phyloP scores from a whole-genome alignment of 2,329 filamentous ascomycete species.

The Myriosclerotinia duriaeana region DNA sequence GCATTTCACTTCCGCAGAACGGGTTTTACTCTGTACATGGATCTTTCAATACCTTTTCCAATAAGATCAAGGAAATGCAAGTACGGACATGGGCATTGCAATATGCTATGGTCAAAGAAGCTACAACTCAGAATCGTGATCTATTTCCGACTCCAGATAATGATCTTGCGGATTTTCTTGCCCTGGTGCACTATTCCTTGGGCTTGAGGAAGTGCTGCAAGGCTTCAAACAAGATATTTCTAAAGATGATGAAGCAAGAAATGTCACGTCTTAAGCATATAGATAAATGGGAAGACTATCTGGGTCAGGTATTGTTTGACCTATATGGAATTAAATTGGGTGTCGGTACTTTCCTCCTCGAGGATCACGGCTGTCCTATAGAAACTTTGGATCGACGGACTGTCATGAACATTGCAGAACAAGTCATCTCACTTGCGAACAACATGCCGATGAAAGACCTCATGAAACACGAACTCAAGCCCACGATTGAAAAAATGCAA shows the following conservation, averaged over 20 bases:
- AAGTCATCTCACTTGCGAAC: constrained; percentile 76
- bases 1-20: constrained; percentile 59
- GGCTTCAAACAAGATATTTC: constrained; percentile 78
- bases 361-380: constrained; percentile 76
- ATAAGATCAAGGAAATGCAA: constrained; percentile 81
- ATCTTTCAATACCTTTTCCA: constrained; percentile 57
- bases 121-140: constrained; percentile 63
- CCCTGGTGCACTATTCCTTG: constrained; percentile 78
- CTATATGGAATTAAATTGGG: constrained; percentile 78
- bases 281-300: constrained; percentile 80
- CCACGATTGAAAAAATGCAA: constrained; percentile 90
- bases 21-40: constrained; percentile 46
- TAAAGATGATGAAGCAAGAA: constrained; percentile 86
- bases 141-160: constrained; percentile 66
- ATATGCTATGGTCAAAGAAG: constrained; percentile 77
- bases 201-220: constrained; percentile 86
- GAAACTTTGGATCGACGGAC: constrained; percentile 79
- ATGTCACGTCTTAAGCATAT: constrained; percentile 73
- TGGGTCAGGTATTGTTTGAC: constrained; percentile 82
- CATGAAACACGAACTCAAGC: constrained; percentile 85
- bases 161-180: constrained; percentile 75
- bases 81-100: constrained; percentile 85
- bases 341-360: constrained; percentile 61
- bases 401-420: constrained; percentile 78
- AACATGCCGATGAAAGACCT: constrained; percentile 88